These are phyloP conservation scores for Apiospora arundinis DNA, from an alignment of 2,329 filamentous ascomycete genomes.

Conservation along the genomic window DNA sequence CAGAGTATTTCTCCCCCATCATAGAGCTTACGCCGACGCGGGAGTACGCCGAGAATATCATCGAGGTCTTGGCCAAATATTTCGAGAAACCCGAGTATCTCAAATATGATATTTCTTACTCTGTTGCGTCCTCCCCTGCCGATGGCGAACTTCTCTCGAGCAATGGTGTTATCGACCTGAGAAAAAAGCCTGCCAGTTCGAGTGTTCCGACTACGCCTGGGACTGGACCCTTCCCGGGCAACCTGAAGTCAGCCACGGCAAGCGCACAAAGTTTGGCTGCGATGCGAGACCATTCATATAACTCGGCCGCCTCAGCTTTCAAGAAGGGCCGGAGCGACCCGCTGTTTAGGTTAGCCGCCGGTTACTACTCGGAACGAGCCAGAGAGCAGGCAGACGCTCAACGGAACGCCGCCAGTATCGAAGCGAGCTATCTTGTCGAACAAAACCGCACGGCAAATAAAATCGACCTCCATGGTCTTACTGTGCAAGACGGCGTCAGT, in stretches of 20 bases:
- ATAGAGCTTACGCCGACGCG: constrained; percentile 43
- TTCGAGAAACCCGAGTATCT: constrained; percentile 47
- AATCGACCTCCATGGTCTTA: constrained; percentile 85
- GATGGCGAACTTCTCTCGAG: constrained; percentile 9
- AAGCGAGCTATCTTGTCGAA: constrained; percentile 74
- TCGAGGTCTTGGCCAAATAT: constrained; percentile 48
- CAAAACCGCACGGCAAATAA: constrained; percentile 64
- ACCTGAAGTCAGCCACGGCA: constrained; percentile 29
- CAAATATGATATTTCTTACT: constrained; percentile 40
- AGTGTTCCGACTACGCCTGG: constrained; percentile 20
- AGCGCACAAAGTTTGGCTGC: constrained; percentile 29
- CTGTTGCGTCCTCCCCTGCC: constrained; percentile 30
- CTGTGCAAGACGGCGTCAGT: constrained; percentile 78
- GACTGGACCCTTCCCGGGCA: constrained; percentile 20
- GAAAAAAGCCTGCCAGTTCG: constrained; percentile 17
- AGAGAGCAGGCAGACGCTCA: constrained; percentile 67
- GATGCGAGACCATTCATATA: constrained; percentile 36
- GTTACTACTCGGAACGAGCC: constrained; percentile 75
- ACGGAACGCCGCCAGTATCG: constrained; percentile 64
- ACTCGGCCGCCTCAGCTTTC: constrained; percentile 49
- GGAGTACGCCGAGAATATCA: constrained; percentile 45
- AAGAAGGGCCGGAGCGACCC: constrained; percentile 69
- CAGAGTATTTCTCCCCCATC: constrained; percentile 49
- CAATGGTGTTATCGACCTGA: constrained; percentile 4
- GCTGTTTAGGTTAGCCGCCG: constrained; percentile 76